Base-by-base conservation (phyloP, 768 basidiomycete genomes). In the Hortiboletus flavorubellus region DNA sequence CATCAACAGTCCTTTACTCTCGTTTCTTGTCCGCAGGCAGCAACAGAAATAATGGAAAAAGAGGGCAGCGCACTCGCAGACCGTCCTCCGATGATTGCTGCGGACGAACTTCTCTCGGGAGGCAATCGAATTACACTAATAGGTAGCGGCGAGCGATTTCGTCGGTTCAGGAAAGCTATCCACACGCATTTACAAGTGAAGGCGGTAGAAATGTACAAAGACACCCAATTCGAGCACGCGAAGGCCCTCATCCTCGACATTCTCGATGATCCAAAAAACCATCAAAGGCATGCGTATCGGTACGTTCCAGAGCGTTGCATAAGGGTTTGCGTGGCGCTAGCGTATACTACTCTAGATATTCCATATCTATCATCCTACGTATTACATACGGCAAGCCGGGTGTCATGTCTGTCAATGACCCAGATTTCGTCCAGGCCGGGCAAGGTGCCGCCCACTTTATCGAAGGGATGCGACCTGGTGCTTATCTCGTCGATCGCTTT, bases 11-110 rank as follows among this genome's bases (percentile, higher is more conserved):
- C 42, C 5, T 21, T 21, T 21, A 21, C 21, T 21, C 21, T 21
- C 21, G 21, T 21, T 40, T 12, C 16, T 37, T 5, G 21, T 21
- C 21, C 47, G 2, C 47, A 83, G 66, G 82, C 80, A 10, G 81
- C 82, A 0, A 74, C 80, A 0, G 83, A 84, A 8, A 79, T 85
- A 46, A 79, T 85, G 81, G 84, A 85, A 66, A 79, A 80, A 46
- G 81, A 83, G 60, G 82, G 83, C 1, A 76, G 78, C 0, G 64
- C 72, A 1, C 71, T 80, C 11, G 77, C 70, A 0, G 84, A 84
- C 62, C 69, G 83, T 34, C 83, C 83, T 16, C 59, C 60, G 0
- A 76, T 72, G 51, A 80, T 85, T 39, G 75, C 84, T 0, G 82
- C 80, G 0, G 77, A 77, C 2, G 80, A 84, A 50, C 76, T 80